Evolutionary conservation across 108 stramenopile species (phyloP).

Genomic region (Nitzschia palea): DNA sequence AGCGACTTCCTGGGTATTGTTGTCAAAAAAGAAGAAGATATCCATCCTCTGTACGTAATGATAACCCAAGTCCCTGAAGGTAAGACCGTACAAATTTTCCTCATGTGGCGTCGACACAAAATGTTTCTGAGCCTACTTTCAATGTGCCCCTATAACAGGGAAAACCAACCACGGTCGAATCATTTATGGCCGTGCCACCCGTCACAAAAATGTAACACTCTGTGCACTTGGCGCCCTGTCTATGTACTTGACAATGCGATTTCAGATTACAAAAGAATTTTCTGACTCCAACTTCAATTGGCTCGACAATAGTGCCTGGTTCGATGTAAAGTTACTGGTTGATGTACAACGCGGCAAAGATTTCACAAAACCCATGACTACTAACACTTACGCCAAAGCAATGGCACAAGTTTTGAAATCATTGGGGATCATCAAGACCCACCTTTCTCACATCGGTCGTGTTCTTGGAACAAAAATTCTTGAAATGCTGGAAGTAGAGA

Average conservation of each 20-base stretch:
- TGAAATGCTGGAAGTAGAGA: neutral
- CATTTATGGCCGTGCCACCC: slow-evolving; percentile 8
- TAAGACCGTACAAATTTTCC: neutral
- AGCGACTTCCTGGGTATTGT: slow-evolving; percentile 3
- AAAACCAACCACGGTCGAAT: slow-evolving; percentile 8
- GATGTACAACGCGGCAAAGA: neutral
- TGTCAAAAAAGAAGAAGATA: neutral
- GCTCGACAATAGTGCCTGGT: neutral
- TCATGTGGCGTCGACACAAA: too few relatives aligned
- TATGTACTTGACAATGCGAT: slow-evolving; percentile 3
- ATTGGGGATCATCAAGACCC: neutral
- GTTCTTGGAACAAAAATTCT: neutral
- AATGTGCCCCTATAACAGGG: neutral
- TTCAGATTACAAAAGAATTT: slow-evolving; percentile 1
- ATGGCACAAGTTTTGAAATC: neutral
- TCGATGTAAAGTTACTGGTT: neutral
- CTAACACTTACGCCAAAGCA: neutral
- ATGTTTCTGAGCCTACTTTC: too few relatives aligned
- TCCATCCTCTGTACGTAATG: neutral
- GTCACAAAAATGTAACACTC: slow-evolving; percentile 7
- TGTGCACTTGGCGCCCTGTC: slow-evolving; percentile 8
- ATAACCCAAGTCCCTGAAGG: slow-evolving; percentile 4
- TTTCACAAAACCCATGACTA: neutral
- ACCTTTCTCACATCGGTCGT: neutral
- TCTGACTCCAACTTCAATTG: neutral